Base-by-base conservation (phyloP, 306 rosid genomes). In the Ammopiptanthus mongolicus region DNA sequence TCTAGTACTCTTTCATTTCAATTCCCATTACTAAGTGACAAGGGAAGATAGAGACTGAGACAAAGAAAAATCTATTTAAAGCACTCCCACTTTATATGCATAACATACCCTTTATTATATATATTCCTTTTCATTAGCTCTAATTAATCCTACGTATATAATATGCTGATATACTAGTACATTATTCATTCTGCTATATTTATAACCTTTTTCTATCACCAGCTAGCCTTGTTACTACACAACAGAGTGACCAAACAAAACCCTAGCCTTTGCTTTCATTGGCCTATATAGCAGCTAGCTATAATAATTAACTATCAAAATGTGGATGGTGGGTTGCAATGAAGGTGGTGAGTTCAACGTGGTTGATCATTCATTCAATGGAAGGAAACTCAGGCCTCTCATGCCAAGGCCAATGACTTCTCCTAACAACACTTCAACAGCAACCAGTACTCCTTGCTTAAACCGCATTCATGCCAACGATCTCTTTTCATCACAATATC, bases 241-340 rank as follows among this genome's bases (percentile, higher is more conserved):
- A 39, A 37, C 31, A 50, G 39, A 18, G 57, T 36, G 74, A 65
- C 14, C 19, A 69, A 69, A 57, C 19, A 69, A 69, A 57, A 78
- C 73, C 80, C 61, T 81, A 51, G 36, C 56, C 50, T 61, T 34
- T 60, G 19, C 11, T 53, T 28, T 62, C 8, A 36, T 62, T 42
- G 15, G 17, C 50, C 59, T 25, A 11, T 25, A 13, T 3, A 58
- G 37, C 8, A 59, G 8, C 7, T 22, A 41, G 47, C 47, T 41
- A 41, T 41, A 41, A n/a, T n/a, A n/a, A 37, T 7, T 41, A 29
- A 39, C 13, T 13, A 22, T 18, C 68, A 71, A 75, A 33, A 91
- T 91, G 98, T 90, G 97, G 97, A 95, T 89, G 88, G 84, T 90
- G 78, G 96, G 91, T 29, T 90, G 87, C 73, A 86, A 90, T 61